phyloP scores from a whole-genome alignment of 768 basidiomycete genomes.

The Russula foetens region DNA sequence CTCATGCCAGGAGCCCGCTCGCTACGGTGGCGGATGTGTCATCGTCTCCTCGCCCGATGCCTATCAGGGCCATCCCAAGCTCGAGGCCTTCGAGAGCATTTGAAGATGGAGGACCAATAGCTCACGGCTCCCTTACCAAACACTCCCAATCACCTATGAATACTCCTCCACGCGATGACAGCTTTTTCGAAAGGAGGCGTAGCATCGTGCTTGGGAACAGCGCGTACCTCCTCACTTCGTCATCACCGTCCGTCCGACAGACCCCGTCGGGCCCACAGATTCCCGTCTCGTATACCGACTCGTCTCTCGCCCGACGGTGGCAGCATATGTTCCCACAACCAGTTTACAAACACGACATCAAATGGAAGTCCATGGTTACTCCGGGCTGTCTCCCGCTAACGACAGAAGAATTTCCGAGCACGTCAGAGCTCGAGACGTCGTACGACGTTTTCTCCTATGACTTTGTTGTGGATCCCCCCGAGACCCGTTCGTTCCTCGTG shows the following conservation, averaged over 20 bases:
- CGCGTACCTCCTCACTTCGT: slow-evolving; percentile 30
- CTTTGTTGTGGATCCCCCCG: slow-evolving; percentile 75
- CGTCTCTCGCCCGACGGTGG: slow-evolving; percentile 82
- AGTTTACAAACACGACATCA: slow-evolving; percentile 74
- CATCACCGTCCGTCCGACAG: slow-evolving; percentile 39
- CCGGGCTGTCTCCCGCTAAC: slow-evolving; percentile 88
- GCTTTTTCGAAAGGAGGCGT: slow-evolving; percentile 44
- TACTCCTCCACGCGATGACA: slow-evolving; percentile 66
- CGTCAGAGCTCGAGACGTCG: slow-evolving; percentile 61
- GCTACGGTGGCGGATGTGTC: slow-evolving; percentile 13
- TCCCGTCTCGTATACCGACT: slow-evolving; percentile 51
- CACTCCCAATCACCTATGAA: slow-evolving; percentile 53
- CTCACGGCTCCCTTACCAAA: slow-evolving; percentile 36
- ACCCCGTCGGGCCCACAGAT: slow-evolving; percentile 64
- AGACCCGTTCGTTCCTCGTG: slow-evolving; percentile 84
- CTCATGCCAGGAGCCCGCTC: neutral
- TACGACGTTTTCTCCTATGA: slow-evolving; percentile 85
- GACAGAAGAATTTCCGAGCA: slow-evolving; percentile 78
- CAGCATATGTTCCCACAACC: slow-evolving; percentile 75
- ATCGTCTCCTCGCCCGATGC: slow-evolving; percentile 36
- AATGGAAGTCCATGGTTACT: slow-evolving; percentile 83
- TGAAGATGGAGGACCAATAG: slow-evolving; percentile 43
- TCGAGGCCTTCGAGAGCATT: slow-evolving; percentile 41
- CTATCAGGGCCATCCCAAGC: slow-evolving; percentile 26
- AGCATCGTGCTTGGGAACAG: slow-evolving; percentile 35